Evolutionary conservation across 768 basidiomycete species (phyloP).

Genomic region (Hebeloma cylindrosporum): DNA sequence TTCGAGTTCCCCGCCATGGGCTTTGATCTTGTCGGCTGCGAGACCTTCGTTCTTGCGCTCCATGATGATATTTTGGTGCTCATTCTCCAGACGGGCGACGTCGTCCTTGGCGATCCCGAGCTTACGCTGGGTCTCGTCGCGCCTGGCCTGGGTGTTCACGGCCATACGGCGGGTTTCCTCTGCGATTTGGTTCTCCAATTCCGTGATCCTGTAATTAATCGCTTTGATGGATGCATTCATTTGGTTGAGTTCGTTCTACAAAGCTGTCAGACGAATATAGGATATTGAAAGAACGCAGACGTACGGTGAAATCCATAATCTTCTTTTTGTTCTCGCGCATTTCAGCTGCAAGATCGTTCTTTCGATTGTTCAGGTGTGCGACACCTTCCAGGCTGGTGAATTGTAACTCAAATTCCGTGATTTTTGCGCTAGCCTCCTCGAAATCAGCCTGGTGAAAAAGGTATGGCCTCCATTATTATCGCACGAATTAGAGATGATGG

Average conservation of each 20-base stretch:
- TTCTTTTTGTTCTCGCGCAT: slow-evolving; percentile 47
- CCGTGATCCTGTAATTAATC: slow-evolving; percentile 33
- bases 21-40: slow-evolving; percentile 31
- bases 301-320: slow-evolving; percentile 46
- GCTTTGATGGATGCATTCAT: slow-evolving; percentile 43
- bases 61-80: slow-evolving; percentile 27
- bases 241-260: slow-evolving; percentile 39
- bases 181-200: slow-evolving; percentile 48
- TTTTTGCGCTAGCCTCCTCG: slow-evolving; percentile 29
- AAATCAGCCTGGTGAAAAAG: slow-evolving; percentile 27
- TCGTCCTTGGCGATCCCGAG: slow-evolving; percentile 46
- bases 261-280: no score
- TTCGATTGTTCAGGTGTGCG: slow-evolving; percentile 30
- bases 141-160: slow-evolving; percentile 58
- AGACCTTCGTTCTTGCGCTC: slow-evolving; percentile 33
- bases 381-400: slow-evolving; percentile 30
- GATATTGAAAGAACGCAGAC: no score
- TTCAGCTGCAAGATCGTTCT: slow-evolving; percentile 47
- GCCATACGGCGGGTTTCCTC: slow-evolving; percentile 55
- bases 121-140: slow-evolving; percentile 53
- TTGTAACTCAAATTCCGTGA: slow-evolving; percentile 33
- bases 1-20: slow-evolving; percentile 39
- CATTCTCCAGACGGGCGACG: slow-evolving; percentile 38
- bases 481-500: neutral
- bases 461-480: neutral